These are phyloP conservation scores for Primulina eburnea DNA, from an alignment of 257 asterid genomes.

Conservation along the genomic window DNA sequence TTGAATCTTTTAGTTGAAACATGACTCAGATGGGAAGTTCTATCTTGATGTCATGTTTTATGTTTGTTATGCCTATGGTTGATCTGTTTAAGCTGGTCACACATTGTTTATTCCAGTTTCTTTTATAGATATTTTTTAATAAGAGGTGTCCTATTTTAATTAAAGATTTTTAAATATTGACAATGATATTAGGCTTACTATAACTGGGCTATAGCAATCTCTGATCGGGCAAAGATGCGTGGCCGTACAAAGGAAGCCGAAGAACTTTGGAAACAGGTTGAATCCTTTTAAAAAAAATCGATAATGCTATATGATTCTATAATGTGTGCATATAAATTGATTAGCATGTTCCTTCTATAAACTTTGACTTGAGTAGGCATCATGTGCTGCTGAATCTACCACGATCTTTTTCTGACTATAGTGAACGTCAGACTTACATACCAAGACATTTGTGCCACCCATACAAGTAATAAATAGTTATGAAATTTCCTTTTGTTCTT, in stretches of 20 bases:
- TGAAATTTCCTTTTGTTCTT: conserved; percentile 20
- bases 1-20: conserved; percentile 9
- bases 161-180: conserved; percentile 10
- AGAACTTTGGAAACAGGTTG: conserved; percentile 95
- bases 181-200: conserved; percentile 69
- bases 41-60: not conserved
- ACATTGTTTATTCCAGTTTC: conserved; percentile 1
- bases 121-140: not conserved
- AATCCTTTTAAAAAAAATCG: conserved; percentile 14
- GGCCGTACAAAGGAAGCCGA: conserved; percentile 99
- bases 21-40: conserved; percentile 20
- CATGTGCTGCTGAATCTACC: conserved; percentile 21
- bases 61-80: not conserved
- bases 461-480: conserved; percentile 6
- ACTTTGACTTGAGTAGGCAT: conserved; percentile 19
- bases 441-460: conserved; percentile 11
- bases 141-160: conserved; percentile 8
- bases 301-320: conserved; percentile 17
- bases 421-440: not conserved
- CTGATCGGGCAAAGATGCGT: conserved; percentile 97
- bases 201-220: conserved; percentile 98
- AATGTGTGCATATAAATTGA: conserved; percentile 10
- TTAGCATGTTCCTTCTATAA: conserved; percentile 9
- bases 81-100: not conserved
- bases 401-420: not conserved